Percentiles rank a stretch among this genome's conserved stretches.
These are phyloP conservation scores for Lithohypha guttulata DNA, from an alignment of 2,329 filamentous ascomycete species.

Conservation along the genomic window DNA sequence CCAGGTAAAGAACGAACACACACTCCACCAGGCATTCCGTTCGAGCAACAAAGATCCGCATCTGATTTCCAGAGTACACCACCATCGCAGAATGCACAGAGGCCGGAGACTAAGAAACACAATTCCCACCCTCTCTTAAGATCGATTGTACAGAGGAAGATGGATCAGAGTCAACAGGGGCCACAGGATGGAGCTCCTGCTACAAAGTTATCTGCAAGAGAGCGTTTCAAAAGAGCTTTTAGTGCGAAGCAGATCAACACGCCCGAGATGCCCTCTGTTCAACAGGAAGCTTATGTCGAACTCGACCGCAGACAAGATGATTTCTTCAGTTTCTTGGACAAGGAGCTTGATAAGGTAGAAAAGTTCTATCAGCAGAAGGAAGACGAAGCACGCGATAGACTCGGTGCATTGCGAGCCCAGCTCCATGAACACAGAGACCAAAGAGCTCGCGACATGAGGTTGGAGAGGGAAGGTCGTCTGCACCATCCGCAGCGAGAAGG, in stretches of 20 bases:
- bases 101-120: slow-evolving; percentile 5
- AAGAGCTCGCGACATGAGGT: slow-evolving; percentile 59
- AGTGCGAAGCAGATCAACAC: slow-evolving; percentile 24
- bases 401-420: slow-evolving; percentile 65
- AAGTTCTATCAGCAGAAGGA: slow-evolving; percentile 82
- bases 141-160: slow-evolving; percentile 12
- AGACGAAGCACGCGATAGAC: slow-evolving; percentile 63
- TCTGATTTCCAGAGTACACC: neutral
- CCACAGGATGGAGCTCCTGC: neutral
- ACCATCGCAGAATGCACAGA: neutral
- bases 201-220: neutral
- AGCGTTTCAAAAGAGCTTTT: slow-evolving; percentile 32
- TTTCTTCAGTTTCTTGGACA: slow-evolving; percentile 76
- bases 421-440: slow-evolving; percentile 87
- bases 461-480: slow-evolving; percentile 31
- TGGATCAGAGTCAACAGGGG: neutral
- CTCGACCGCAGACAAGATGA: slow-evolving; percentile 67
- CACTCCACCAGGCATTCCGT: neutral
- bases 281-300: slow-evolving; percentile 48
- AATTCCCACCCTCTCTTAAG: slow-evolving; percentile 9
- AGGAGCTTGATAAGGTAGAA: slow-evolving; percentile 83
- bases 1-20: slow-evolving; percentile 21
- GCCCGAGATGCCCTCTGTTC: slow-evolving; percentile 36
- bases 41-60: slow-evolving; percentile 1
- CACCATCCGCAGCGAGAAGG: slow-evolving; percentile 13